Evolutionary conservation across 306 rosid species (phyloP).

Genomic region (Benincasa hispida): DNA sequence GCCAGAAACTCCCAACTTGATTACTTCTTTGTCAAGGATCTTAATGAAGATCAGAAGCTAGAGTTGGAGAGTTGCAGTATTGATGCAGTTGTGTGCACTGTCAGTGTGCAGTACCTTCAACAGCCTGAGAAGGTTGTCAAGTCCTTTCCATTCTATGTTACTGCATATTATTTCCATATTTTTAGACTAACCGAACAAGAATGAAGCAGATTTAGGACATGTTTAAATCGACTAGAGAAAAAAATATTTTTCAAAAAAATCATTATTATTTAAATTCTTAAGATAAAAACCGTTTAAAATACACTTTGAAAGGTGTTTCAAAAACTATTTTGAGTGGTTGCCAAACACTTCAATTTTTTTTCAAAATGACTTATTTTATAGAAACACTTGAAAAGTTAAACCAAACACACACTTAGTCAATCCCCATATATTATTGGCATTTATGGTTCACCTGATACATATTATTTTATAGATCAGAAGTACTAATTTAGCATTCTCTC

Average conservation of each 20-base stretch:
- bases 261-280: no score
- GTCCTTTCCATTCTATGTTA: neutral
- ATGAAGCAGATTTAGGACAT: neutral
- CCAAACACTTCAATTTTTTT: no score
- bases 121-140: conserved; percentile 70
- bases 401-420: no score
- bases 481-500: neutral
- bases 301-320: no score
- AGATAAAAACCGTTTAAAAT: no score
- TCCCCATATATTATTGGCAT: neutral
- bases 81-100: conserved; percentile 76
- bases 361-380: no score
- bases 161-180: neutral
- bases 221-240: no score
- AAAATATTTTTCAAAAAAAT: no score
- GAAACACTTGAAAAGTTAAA: no score
- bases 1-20: conserved; percentile 56
- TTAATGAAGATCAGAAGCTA: conserved; percentile 54
- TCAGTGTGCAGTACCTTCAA: conserved; percentile 89
- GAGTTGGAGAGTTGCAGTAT: conserved; percentile 39
- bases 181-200: neutral
- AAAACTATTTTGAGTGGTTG: no score
- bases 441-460: neutral
- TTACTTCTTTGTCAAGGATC: conserved; percentile 65
- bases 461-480: neutral